Percentiles rank a stretch among this genome's conserved stretches.
These are phyloP conservation scores for Ceratocystis ficicola DNA, from an alignment of 2,329 filamentous ascomycete species.

Conservation along the genomic window DNA sequence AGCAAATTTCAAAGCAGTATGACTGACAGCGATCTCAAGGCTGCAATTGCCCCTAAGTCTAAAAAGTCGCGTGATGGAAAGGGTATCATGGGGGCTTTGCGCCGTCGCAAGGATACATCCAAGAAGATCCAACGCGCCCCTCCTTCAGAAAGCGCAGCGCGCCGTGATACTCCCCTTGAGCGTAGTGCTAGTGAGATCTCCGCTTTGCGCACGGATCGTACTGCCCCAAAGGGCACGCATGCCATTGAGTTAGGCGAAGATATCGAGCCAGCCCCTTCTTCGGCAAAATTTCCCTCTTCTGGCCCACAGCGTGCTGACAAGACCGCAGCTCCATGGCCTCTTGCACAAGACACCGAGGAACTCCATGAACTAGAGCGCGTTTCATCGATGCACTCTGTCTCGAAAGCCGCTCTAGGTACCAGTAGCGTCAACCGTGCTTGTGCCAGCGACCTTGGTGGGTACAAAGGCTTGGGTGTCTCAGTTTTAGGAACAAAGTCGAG, in stretches of 20 bases:
- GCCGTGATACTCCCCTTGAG: constrained; percentile 51
- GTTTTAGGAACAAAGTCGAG: background rate
- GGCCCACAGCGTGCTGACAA: background rate
- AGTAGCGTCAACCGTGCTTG: constrained; percentile 18
- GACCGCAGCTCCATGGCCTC: constrained; percentile 11
- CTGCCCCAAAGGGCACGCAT: constrained; percentile 23
- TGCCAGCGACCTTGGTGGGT: background rate
- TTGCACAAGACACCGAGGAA: constrained; percentile 3
- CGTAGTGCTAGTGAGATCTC: constrained; percentile 43
- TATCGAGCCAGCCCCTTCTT: background rate
- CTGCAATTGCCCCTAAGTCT: constrained; percentile 25
- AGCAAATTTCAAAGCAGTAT: background rate
- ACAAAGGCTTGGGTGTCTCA: constrained; percentile 8
- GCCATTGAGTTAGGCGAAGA: background rate
- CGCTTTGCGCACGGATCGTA: constrained; percentile 31
- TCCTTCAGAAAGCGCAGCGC: constrained; percentile 44
- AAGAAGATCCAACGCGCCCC: constrained; percentile 44
- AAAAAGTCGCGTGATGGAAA: constrained; percentile 21
- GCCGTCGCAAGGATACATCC: constrained; percentile 44
- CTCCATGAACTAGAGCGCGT: constrained; percentile 10
- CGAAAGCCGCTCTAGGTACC: constrained; percentile 10
- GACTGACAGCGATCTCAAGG: background rate
- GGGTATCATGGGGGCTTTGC: constrained; percentile 47
- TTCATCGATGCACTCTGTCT: constrained; percentile 11
- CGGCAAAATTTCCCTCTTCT: background rate